Conservation (phyloP, 2,329 filamentous ascomycete species). For the Geosmithia putterillii region DNA sequence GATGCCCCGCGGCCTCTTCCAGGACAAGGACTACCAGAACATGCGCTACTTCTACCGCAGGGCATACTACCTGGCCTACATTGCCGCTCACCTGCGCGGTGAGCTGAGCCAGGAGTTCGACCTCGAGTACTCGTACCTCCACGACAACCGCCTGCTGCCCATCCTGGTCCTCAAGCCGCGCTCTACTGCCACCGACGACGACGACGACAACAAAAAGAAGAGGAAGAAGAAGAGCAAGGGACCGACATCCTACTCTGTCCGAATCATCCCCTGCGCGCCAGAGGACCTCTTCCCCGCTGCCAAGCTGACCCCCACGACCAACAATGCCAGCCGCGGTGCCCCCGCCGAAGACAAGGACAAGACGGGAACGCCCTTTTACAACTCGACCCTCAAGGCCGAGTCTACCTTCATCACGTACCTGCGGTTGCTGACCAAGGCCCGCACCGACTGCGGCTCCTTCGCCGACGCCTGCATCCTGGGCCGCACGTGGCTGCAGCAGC, state of each 20-base stretch:
- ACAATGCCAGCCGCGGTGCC: conserved; percentile 42
- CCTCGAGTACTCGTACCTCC: conserved; percentile 51
- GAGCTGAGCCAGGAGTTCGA: conserved; percentile 40
- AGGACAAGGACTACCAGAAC: conserved; percentile 90
- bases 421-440: conserved; percentile 58
- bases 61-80: conserved; percentile 78
- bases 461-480: conserved; percentile 78
- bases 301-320: conserved; percentile 59
- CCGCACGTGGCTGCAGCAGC: conserved; percentile 77
- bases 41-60: conserved; percentile 91
- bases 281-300: conserved; percentile 55
- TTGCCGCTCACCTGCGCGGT: conserved; percentile 58
- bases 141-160: conserved; percentile 68
- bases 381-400: conserved; percentile 72
- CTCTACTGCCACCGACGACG: conserved; percentile 7
- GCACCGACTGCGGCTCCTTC: conserved; percentile 60
- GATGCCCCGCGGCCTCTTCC: conserved; percentile 71
- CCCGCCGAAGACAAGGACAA: conserved; percentile 26
- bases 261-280: conserved; percentile 65
- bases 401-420: conserved; percentile 62
- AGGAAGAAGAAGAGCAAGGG: conserved; percentile 1
- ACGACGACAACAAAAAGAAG: conserved; percentile 11
- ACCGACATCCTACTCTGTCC: conserved; percentile 43
- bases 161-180: conserved; percentile 36
- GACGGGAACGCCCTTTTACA: conserved; percentile 69